Conservation (phyloP, 805 yeast genomes). For the Yamadazyma phyllophila region DNA sequence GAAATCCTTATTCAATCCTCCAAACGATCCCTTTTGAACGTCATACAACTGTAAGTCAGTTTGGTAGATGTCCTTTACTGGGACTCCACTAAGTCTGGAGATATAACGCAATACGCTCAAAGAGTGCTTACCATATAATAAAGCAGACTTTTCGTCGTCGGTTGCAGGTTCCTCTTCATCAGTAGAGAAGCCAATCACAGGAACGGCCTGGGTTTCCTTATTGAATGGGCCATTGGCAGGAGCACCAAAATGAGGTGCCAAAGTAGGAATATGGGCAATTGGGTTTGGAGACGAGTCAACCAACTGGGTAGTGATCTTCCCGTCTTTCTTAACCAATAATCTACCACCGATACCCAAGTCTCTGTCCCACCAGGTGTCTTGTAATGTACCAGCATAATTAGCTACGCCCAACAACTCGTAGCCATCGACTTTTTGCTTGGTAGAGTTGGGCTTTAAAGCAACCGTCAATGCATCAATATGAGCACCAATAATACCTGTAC, state of each 20-base stretch:
- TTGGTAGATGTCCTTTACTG: constrained; percentile 61
- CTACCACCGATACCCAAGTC: constrained; percentile 44
- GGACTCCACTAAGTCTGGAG: constrained; percentile 56
- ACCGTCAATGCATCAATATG: constrained; percentile 41
- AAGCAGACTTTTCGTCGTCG: constrained; percentile 60
- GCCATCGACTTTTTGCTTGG: constrained; percentile 24
- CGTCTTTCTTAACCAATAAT: constrained; percentile 25
- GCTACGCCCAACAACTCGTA: constrained; percentile 41
- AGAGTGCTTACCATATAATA: constrained; percentile 67
- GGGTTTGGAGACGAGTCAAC: constrained; percentile 35
- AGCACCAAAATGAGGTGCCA: constrained; percentile 39
- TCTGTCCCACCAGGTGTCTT: constrained; percentile 37
- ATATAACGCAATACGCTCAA: constrained; percentile 66
- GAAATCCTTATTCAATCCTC: constrained; percentile 69
- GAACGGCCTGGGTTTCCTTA: constrained; percentile 38
- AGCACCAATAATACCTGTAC: constrained; percentile 17
- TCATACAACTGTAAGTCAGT: constrained; percentile 79
- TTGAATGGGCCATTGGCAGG: constrained; percentile 28
- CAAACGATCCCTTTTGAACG: constrained; percentile 73
- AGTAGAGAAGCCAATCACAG: constrained; percentile 31
- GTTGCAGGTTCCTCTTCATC: constrained; percentile 48
- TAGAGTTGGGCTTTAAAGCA: constrained; percentile 17
- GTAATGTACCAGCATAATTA: constrained; percentile 37
- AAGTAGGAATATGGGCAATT: constrained; percentile 37
- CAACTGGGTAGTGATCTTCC: constrained; percentile 23